phyloP scores from a whole-genome alignment of 768 basidiomycete genomes.

The Leccinellum albellum region DNA sequence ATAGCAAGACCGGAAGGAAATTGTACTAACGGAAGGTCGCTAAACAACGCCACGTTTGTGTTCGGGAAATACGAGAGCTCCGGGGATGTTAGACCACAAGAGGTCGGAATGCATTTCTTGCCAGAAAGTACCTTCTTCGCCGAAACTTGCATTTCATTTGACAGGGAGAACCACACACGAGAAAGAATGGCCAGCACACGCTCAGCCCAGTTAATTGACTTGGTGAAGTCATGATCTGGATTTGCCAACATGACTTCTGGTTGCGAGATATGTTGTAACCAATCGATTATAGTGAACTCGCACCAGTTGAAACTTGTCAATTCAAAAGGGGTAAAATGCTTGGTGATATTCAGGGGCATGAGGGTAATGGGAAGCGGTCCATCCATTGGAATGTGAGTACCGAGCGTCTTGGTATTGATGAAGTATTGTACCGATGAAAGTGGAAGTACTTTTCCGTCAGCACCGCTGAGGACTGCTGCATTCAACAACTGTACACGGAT shows the following conservation, averaged over 20 bases:
- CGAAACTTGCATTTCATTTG: slow-evolving; percentile 40
- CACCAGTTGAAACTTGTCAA: slow-evolving; percentile 71
- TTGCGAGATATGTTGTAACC: slow-evolving; percentile 65
- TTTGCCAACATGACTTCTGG: slow-evolving; percentile 39
- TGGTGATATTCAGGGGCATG: slow-evolving; percentile 23
- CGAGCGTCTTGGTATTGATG: slow-evolving; percentile 58
- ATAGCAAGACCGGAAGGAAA: slow-evolving; percentile 61
- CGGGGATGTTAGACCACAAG: slow-evolving; percentile 58
- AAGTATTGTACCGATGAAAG: slow-evolving; percentile 69
- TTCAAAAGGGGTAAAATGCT: slow-evolving; percentile 48
- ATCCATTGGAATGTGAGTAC: slow-evolving; percentile 42
- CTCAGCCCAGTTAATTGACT: slow-evolving; percentile 75
- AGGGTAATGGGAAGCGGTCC: slow-evolving; percentile 11
- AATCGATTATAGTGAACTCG: slow-evolving; percentile 72
- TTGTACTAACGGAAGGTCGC: slow-evolving; percentile 78
- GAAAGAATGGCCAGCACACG: slow-evolving; percentile 63
- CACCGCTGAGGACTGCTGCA: slow-evolving; percentile 56
- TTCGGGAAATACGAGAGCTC: slow-evolving; percentile 78
- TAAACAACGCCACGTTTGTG: slow-evolving; percentile 69
- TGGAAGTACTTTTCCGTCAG: slow-evolving; percentile 56
- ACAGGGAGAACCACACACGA: slow-evolving; percentile 68
- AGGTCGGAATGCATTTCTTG: slow-evolving; percentile 49
- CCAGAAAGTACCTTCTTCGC: slow-evolving; percentile 40
- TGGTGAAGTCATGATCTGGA: slow-evolving; percentile 56
- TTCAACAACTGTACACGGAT: slow-evolving; percentile 63